These are phyloP conservation scores for Epicoccum nigrum DNA, from an alignment of 2,329 filamentous ascomycete genomes.

Conservation along the genomic window DNA sequence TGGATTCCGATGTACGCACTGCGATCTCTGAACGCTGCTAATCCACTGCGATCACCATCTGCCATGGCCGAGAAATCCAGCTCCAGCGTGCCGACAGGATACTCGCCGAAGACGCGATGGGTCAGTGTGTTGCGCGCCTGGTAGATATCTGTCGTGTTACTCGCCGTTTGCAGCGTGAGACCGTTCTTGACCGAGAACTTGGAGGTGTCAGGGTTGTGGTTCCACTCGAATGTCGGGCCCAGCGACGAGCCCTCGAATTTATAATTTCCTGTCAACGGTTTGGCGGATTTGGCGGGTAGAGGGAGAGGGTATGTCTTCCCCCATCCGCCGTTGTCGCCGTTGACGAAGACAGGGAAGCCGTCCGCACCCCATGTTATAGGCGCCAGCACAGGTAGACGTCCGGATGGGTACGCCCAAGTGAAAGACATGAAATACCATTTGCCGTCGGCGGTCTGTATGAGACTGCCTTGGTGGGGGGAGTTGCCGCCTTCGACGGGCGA, in stretches of 20 bases:
- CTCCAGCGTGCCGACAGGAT: conserved; percentile 52
- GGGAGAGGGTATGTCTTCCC: conserved; percentile 46
- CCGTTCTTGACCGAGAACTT: conserved; percentile 51
- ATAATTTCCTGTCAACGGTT: conserved; percentile 48
- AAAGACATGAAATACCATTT: conserved; percentile 66
- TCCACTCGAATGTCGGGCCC: conserved; percentile 61
- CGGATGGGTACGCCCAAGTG: conserved; percentile 59
- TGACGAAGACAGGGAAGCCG: conserved; percentile 54
- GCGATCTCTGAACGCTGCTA: conserved; percentile 58
- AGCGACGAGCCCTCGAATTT: conserved; percentile 52
- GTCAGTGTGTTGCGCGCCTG: conserved; percentile 46
- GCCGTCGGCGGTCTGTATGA: conserved; percentile 57
- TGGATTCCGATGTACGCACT: conserved; percentile 58
- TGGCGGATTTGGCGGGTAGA: conserved; percentile 17
- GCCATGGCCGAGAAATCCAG: conserved; percentile 55
- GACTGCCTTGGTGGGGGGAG: conserved; percentile 59
- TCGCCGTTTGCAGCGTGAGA: conserved; percentile 55
- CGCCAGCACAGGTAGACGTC: conserved; percentile 61
- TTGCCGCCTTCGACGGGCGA: conserved; percentile 52
- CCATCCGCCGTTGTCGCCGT: conserved; percentile 52
- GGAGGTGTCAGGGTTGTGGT: conserved; percentile 60
- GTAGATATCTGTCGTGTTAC: conserved; percentile 56
- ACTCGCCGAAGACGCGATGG: conserved; percentile 41
- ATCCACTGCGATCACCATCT: conserved; percentile 58
- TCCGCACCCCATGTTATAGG: conserved; percentile 59